These are phyloP conservation scores for Casaregolazyma lundiana DNA, from an alignment of 1,139 yeast genomes.

Conservation along the genomic window DNA sequence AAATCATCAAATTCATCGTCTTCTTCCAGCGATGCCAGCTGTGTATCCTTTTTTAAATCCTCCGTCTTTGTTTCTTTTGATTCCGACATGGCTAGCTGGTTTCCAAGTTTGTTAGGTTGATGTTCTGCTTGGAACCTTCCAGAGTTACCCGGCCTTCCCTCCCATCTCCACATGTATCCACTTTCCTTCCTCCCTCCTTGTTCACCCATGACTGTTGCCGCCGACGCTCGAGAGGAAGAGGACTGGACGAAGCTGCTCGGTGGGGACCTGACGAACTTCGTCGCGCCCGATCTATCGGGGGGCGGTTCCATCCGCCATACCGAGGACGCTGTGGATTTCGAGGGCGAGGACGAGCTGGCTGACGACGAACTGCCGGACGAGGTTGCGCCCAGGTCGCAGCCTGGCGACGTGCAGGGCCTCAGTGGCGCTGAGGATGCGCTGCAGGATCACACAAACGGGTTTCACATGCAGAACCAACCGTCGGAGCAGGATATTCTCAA, in stretches of 20 bases:
- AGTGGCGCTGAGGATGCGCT: background rate
- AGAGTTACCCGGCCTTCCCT: slow-evolving; percentile 4
- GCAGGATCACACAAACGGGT: slow-evolving; percentile 5
- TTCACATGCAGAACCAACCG: slow-evolving; percentile 8
- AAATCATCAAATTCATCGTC: slow-evolving; percentile 96
- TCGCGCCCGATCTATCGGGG: slow-evolving; percentile 29
- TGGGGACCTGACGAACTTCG: slow-evolving; percentile 21
- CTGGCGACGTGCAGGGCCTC: slow-evolving; percentile 22
- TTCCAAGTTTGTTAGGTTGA: background rate
- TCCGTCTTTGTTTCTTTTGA: slow-evolving; percentile 13
- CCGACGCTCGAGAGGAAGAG: slow-evolving; percentile 19
- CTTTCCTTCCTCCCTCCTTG: background rate
- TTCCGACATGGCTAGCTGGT: slow-evolving; percentile 11
- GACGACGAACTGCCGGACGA: slow-evolving; percentile 66
- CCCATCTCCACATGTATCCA: background rate
- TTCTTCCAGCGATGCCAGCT: slow-evolving; percentile 65
- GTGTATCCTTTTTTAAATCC: slow-evolving; percentile 22
- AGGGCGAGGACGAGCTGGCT: slow-evolving; percentile 91
- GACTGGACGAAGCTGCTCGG: slow-evolving; percentile 25
- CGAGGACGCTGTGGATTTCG: slow-evolving; percentile 92
- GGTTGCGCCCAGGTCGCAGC: slow-evolving; percentile 23
- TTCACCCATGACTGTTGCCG: slow-evolving; percentile 4
- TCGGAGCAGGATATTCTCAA: slow-evolving; percentile 25
- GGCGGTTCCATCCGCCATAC: slow-evolving; percentile 56
- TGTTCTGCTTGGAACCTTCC: background rate